Base-by-base conservation (phyloP, 2,329 filamentous ascomycete genomes). In the Trichoderma asperellum region DNA sequence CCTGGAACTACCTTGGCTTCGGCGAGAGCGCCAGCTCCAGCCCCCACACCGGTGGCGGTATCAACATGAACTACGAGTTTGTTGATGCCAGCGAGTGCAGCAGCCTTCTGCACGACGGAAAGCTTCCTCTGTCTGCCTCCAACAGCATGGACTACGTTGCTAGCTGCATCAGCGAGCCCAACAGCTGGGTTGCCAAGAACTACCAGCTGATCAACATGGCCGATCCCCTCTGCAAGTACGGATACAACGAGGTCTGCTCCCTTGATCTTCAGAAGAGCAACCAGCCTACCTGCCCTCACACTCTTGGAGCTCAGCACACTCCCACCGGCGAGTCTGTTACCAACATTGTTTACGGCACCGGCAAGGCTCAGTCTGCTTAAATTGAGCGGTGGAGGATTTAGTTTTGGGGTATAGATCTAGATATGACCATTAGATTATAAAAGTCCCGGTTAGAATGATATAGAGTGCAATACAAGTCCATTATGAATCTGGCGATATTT, bases 131-230 rank as follows among this genome's bases (percentile, higher is more conserved):
- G 53, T 82, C 82, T 62, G 86, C 86, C 2, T 75, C 85, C 74
- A 88, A 88, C 82, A 85, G 83, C 79, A 88, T 88, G 81, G 83
- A 85, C 78, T 87, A 82, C 72, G 75, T 87, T 14, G 76, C 81
- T 60, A 80, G 79, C 70, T 88, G 86, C 76, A 77, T 86, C n/a
- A 77, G 75, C n/a, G 73, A 83, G 73, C 75, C 79, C 56, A 77
- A 79, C 74, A 86, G 80, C 79, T 88, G 83, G 82, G 82, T 87
- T 55, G 85, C 79, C 70, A 77, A 83, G 73, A 87, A 88, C 79
- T 78, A 85, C 77, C 75, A 80, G 59, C 80, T 87, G 18, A 83
- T 82, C 79, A 88, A 89, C 79, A 84, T 88, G 58, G 77, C 80
- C 68, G 85, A 88, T 75, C 74, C 83, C 47, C 75, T 81, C 52